Base-by-base conservation (phyloP, 73 alveolate species). In the Paramecium sonneborni region DNA sequence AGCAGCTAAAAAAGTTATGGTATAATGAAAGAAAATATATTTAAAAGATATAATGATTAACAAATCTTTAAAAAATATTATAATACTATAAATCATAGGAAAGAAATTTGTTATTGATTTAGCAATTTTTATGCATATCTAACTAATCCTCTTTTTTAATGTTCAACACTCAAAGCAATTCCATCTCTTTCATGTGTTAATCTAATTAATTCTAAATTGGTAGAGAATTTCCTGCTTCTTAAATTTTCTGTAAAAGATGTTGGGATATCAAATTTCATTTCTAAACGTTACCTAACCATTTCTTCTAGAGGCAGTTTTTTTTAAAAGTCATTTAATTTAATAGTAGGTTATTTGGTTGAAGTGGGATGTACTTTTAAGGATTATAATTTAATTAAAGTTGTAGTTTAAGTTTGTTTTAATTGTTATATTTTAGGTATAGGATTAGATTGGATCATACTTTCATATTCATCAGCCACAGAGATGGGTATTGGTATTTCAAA, bases 401-500 rank as follows among this genome's bases (percentile, higher is more conserved):
- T 28, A 1, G 57, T 38, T 38, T 72, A 38, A 3, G 86, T 72
- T 72, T 35, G 11, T 34, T 72, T 72, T 9, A 72, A 3, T 72
- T 72, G 12, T 38, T 72, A 20, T 72, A 72, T 8, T 35, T 72
- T 72, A 5, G 86, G 44, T 20, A 37, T 8, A 21, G 52, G 11
- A 35, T 38, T 32, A 32, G n/a, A 9, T 38, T 35, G 32, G 4
- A 1, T 72, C 20, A 34, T 34, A 28, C 26, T 34, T 35, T 72
- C 55, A 72, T 72, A 35, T 20, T 72, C 57, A 20, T 35, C 55
- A 14, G 86, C 57, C 18, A 38, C 55, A 35, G 86, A 38, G 0
- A 72, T 72, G 0, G 86, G 86, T 38, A 72, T 35, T 5, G 86
- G 86, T 12, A 72, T 72, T 37, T 72, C 86, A 11, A 72, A 72